Percentiles rank a stretch among this genome's conserved stretches.
Evolutionary conservation across 2,329 filamentous ascomycete genomes (phyloP).

Genomic region (Xylariaceae sp.): DNA sequence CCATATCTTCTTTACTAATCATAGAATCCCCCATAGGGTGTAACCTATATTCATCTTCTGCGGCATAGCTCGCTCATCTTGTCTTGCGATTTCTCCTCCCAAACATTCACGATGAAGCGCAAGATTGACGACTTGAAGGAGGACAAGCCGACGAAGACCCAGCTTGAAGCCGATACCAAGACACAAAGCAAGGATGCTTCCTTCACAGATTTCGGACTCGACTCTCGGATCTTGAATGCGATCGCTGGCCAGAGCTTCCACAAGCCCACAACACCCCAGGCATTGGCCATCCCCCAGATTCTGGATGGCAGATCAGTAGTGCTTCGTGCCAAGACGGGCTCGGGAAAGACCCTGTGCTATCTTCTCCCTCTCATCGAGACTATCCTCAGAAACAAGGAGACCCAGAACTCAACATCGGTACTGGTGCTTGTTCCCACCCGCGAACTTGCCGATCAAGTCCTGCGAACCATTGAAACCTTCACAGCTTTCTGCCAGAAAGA

Average conservation of each 20-base stretch:
- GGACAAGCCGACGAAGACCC: constrained; percentile 33
- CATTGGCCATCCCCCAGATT: constrained; percentile 79
- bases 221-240: constrained; percentile 79
- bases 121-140: constrained; percentile 53
- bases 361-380: constrained; percentile 81
- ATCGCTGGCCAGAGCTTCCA: constrained; percentile 79
- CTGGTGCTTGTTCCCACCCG: constrained; percentile 90
- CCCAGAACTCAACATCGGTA: constrained; percentile 57
- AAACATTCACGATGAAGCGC: constrained; percentile 46
- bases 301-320: constrained; percentile 85
- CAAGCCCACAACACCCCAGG: constrained; percentile 83
- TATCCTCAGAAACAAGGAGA: constrained; percentile 72
- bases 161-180: constrained; percentile 19
- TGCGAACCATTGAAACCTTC: constrained; percentile 70
- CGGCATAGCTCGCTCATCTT: neutral
- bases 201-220: constrained; percentile 75
- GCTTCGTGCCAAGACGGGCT: constrained; percentile 89
- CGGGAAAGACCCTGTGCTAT: constrained; percentile 66
- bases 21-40: too few relatives aligned
- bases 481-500: constrained; percentile 80
- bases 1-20: neutral
- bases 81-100: neutral
- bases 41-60: neutral
- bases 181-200: constrained; percentile 37
- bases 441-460: constrained; percentile 89